Evolutionary conservation across 1,284 basidiomycete genomes (phyloP), one percentile per base, ranked within the genome.

Genomic region (Puccinia polysora): DNA sequence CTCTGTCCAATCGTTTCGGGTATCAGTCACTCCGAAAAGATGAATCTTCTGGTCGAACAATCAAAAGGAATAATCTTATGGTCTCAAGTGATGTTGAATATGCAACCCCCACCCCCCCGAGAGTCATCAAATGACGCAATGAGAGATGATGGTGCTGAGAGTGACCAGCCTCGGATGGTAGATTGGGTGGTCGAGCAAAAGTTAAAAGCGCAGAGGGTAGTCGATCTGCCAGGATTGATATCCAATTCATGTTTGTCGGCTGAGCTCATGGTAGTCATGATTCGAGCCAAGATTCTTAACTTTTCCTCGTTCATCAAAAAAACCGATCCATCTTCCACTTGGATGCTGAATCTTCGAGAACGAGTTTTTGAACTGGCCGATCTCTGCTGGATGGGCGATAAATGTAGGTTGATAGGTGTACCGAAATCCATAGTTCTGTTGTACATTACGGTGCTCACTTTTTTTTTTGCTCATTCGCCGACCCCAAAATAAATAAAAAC

Each of bases 41-140:
- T 65, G 62, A 65, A 65, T 30, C 32, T 65, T n/a, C 49, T 50
- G 47, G n/a, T 53, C 18, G 47, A 65, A 25, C 47, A 65, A 65
- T 15, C 62, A 2, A 65, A 65, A 65, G 62, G 62, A 6, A 65
- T 65, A 32, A 65, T 50, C 32, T 18, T 65, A 25, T 65, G 62
- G 62, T 32, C 47, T 65, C 45, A 65, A 23, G 25, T 50, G 20
- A 50, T 65, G 15, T 36, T 65, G 32, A 32, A 65, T 49, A 25
- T 50, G 10, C 62, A 65, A 36, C 62, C 62, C n/a, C 25, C n/a
- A 40, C 3, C 45, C 30, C 32, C 40, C 32, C 18, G 30, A 15
- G 28, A 59, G 23, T 49, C 56, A 12, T 23, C 12, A 30, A 6
- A 40, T 1, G 20, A 5, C n/a, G n/a, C 20, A 25, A 38, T 3